phyloP scores from a whole-genome alignment of 768 basidiomycete species.

The Lactarius vividus region DNA sequence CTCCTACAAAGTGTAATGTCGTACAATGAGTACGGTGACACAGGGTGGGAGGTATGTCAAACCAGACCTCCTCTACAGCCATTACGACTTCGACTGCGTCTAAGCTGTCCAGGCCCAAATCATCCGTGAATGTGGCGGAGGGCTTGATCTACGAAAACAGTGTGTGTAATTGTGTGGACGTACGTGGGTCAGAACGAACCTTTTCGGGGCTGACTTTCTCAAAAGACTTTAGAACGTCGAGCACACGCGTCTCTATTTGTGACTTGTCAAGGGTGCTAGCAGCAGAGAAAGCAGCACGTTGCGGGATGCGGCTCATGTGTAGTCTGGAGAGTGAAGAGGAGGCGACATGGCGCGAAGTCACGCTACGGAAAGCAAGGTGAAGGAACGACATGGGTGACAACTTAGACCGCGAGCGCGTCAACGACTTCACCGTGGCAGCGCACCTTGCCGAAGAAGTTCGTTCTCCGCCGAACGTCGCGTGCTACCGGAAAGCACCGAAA shows the following conservation, averaged over 20 bases:
- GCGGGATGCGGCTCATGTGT: conserved; percentile 32
- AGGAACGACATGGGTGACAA: conserved; percentile 24
- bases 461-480: conserved; percentile 14
- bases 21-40: conserved; percentile 15
- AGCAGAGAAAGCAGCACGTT: conserved; percentile 60
- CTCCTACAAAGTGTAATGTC: conserved; percentile 53
- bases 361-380: conserved; percentile 22
- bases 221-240: conserved; percentile 83
- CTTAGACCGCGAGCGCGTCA: not conserved
- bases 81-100: conserved; percentile 98
- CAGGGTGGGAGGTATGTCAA: not conserved
- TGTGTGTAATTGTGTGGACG: not conserved
- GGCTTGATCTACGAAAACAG: conserved; percentile 53
- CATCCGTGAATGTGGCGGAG: conserved; percentile 65
- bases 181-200: conserved; percentile 38
- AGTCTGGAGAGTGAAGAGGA: conserved; percentile 27
- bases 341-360: conserved; percentile 40
- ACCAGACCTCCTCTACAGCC: conserved; percentile 88
- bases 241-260: conserved; percentile 67
- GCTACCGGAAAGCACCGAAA: conserved; percentile 36
- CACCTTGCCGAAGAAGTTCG: conserved; percentile 1
- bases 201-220: conserved; percentile 83
- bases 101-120: conserved; percentile 92
- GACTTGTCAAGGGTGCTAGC: conserved; percentile 63
- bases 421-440: not conserved